These are phyloP conservation scores for Helotiales sp. DNA, from an alignment of 2,329 filamentous ascomycete genomes.

Conservation along the genomic window DNA sequence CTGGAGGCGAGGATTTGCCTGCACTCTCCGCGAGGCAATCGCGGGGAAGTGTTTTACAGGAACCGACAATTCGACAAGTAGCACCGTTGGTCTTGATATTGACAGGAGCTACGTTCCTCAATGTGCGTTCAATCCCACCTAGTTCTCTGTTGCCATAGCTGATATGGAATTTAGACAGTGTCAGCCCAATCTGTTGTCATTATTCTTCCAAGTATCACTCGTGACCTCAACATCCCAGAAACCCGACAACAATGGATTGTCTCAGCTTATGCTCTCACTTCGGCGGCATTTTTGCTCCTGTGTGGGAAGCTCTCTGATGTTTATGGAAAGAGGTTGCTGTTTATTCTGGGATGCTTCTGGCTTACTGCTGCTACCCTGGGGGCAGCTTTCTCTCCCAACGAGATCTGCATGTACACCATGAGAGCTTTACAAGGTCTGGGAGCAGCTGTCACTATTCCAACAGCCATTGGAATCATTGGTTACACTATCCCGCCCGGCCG, in stretches of 20 bases:
- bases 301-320: constrained; percentile 52
- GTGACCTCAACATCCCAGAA: constrained; percentile 31
- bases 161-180: constrained; percentile 48
- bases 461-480: constrained; percentile 69
- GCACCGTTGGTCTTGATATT: constrained; percentile 28
- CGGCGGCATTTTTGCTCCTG: constrained; percentile 49
- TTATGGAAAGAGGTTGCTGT: constrained; percentile 47
- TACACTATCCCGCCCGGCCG: constrained; percentile 66
- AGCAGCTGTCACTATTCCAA: constrained; percentile 65
- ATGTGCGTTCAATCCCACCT: constrained; percentile 18
- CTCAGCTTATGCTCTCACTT: constrained; percentile 41
- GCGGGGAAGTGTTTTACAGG: constrained; percentile 14
- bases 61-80: constrained; percentile 28
- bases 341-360: constrained; percentile 55
- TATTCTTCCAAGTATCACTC: constrained; percentile 40
- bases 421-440: constrained; percentile 64
- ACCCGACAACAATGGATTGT: constrained; percentile 35
- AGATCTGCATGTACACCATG: constrained; percentile 68
- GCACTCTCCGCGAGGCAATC: background rate
- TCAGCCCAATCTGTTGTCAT: constrained; percentile 61
- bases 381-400: constrained; percentile 64
- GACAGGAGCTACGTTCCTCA: constrained; percentile 30
- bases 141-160: background rate
- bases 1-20: constrained; percentile 8
- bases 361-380: constrained; percentile 57